phyloP scores from a whole-genome alignment of 225 moss, liverwort and hornwort genomes.

The Climacium dendroides region DNA sequence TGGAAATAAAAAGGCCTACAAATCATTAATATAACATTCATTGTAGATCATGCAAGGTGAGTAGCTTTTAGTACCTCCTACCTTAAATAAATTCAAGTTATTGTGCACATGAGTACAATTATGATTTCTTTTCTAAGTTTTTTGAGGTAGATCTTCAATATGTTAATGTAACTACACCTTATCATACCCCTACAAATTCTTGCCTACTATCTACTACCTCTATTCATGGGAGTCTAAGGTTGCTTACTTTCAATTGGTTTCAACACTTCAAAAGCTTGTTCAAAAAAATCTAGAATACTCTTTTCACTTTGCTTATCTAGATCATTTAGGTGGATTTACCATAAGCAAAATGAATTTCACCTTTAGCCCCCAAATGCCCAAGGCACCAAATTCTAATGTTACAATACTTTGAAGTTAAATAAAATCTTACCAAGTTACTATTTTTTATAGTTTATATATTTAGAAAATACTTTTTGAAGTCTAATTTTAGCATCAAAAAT shows the following conservation, averaged over 20 bases:
- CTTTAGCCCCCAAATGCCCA: too few relatives aligned
- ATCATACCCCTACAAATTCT: neutral
- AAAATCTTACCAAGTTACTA: too few relatives aligned
- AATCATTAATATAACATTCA: neutral
- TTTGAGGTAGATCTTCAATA: neutral
- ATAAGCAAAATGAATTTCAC: neutral
- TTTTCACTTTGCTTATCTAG: too few relatives aligned
- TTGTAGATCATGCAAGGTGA: neutral
- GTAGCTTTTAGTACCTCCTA: neutral
- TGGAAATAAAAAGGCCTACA: neutral
- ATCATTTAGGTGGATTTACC: neutral
- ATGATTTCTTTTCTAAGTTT: neutral
- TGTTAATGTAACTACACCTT: rapidly evolving
- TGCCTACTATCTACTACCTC: too few relatives aligned
- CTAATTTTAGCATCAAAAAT: too few relatives aligned
- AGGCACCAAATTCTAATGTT: too few relatives aligned
- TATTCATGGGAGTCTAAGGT: too few relatives aligned
- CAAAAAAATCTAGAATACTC: neutral
- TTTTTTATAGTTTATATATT: too few relatives aligned
- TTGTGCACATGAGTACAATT: neutral
- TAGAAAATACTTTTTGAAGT: too few relatives aligned
- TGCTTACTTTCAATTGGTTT: neutral
- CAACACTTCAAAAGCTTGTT: neutral
- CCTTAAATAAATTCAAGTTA: neutral
- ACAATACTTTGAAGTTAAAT: too few relatives aligned